Percentiles rank a stretch among this genome's conserved stretches.
These are phyloP conservation scores for Eucommia ulmoides DNA, from an alignment of 257 asterid species.

Conservation along the genomic window DNA sequence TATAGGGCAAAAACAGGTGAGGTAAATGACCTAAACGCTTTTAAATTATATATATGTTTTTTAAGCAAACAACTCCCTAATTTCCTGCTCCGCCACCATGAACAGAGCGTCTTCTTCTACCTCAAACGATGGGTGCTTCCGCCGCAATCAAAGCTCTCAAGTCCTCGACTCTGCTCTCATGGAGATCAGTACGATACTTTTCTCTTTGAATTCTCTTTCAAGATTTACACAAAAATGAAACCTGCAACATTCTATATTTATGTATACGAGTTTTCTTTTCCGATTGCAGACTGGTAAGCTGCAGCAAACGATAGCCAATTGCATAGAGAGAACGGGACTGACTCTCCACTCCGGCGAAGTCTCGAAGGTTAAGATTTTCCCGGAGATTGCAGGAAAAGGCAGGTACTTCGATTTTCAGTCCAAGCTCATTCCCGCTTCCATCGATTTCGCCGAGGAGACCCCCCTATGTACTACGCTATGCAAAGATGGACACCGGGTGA, in stretches of 20 bases:
- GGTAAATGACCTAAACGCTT: too few species aligned
- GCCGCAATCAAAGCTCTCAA: slow-evolving; percentile 15
- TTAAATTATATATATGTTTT: too few species aligned
- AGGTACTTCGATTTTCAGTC: slow-evolving; percentile 53
- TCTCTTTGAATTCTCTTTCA: background rate
- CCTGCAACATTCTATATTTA: background rate
- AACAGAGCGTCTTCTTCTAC: too few species aligned
- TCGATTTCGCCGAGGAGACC: slow-evolving; percentile 36
- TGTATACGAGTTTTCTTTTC: background rate
- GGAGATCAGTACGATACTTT: background rate
- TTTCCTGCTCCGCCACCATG: too few species aligned
- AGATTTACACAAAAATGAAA: background rate
- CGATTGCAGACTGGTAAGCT: slow-evolving; percentile 62
- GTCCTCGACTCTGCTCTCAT: slow-evolving; percentile 1
- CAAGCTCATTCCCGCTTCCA: slow-evolving; percentile 50
- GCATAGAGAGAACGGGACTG: slow-evolving; percentile 53
- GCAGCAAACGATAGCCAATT: slow-evolving; percentile 58
- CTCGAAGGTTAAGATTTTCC: slow-evolving; percentile 49
- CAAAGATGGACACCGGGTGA: slow-evolving; percentile 46
- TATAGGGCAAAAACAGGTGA: too few species aligned
- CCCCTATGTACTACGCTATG: slow-evolving; percentile 72
- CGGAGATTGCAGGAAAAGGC: slow-evolving; percentile 58
- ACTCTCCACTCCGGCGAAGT: slow-evolving; percentile 81
- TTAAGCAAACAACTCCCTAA: too few species aligned
- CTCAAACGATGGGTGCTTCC: background rate